Evolutionary conservation across 441 rosid species (phyloP).

Genomic region (Erodium texanum): DNA sequence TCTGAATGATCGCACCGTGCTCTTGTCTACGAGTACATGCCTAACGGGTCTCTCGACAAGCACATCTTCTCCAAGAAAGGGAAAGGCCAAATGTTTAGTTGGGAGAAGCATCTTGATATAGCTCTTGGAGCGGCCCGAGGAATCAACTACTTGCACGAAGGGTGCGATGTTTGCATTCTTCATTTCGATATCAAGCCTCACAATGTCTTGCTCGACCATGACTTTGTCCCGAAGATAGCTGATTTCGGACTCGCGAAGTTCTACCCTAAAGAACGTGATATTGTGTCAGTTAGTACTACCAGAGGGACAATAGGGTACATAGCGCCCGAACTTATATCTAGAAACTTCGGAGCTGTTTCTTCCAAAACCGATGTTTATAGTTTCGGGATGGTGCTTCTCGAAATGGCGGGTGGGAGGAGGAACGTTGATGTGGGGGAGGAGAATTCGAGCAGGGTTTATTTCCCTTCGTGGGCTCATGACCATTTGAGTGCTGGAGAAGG

Average conservation of each 20-base stretch:
- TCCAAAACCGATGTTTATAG: slow-evolving; percentile 16
- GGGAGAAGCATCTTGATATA: slow-evolving; percentile 35
- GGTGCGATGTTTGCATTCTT: slow-evolving; percentile 27
- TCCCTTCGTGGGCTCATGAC: slow-evolving; percentile 15
- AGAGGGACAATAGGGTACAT: slow-evolving; percentile 14
- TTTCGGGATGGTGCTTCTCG: slow-evolving; percentile 21
- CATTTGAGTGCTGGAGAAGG: not conserved
- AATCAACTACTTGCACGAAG: slow-evolving; percentile 31
- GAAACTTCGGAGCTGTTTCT: slow-evolving; percentile 14
- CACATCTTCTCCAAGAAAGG: slow-evolving; percentile 19
- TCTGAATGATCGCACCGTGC: slow-evolving; percentile 20
- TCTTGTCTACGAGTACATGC: slow-evolving; percentile 28
- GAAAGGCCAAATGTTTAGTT: slow-evolving; percentile 17
- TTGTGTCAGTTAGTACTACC: not conserved
- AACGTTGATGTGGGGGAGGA: not conserved
- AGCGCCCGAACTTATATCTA: slow-evolving; percentile 13
- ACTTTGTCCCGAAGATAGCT: slow-evolving; percentile 17
- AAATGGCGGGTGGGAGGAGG: slow-evolving; percentile 17
- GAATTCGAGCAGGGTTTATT: slow-evolving; percentile 13
- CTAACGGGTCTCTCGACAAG: slow-evolving; percentile 35
- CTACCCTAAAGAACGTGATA: not conserved
- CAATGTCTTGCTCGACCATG: slow-evolving; percentile 8
- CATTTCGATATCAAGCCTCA: slow-evolving; percentile 37
- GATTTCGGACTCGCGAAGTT: slow-evolving; percentile 16
- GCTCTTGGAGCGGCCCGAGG: slow-evolving; percentile 22